Conservation (phyloP, 805 yeast species). For the Saccharomycopsis selenospora region DNA sequence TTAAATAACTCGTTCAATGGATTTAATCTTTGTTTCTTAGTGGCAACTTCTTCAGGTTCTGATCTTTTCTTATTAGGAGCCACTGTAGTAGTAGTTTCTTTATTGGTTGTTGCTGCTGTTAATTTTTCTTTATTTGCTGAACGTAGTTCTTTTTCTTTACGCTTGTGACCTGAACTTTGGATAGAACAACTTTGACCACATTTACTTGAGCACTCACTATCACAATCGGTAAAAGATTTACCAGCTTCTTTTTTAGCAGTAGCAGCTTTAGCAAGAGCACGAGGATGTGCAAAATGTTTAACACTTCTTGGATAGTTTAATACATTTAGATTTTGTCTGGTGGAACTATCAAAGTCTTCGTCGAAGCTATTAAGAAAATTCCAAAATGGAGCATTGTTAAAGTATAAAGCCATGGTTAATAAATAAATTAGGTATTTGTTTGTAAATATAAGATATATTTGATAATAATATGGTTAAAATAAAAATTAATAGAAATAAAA, state of each 20-base stretch:
- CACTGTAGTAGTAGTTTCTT: too few relatives aligned
- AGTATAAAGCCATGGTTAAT: constrained; percentile 3
- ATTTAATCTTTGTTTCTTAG: not conserved
- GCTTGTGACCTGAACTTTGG: not conserved
- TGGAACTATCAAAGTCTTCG: not conserved
- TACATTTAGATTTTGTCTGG: too few relatives aligned
- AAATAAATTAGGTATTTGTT: too few relatives aligned
- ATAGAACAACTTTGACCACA: too few relatives aligned
- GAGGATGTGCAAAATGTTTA: not conserved
- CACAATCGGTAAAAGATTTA: not conserved
- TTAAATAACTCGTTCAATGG: not conserved
- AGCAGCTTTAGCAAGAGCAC: not conserved
- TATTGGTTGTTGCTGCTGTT: too few relatives aligned
- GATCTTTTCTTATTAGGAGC: too few relatives aligned
- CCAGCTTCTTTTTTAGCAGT: not conserved
- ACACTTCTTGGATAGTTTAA: not conserved
- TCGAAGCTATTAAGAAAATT: not conserved
- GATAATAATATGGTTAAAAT: too few relatives aligned
- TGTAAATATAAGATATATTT: too few relatives aligned
- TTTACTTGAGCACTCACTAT: not conserved
- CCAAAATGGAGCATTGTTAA: constrained; percentile 1
- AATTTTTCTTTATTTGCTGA: too few relatives aligned
- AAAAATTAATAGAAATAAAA: too few relatives aligned
- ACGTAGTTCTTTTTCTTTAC: not conserved
- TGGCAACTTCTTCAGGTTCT: not conserved